Evolutionary conservation across 805 yeast genomes (phyloP).

Genomic region (Saccharomycopsis oosterbeekiorum): DNA sequence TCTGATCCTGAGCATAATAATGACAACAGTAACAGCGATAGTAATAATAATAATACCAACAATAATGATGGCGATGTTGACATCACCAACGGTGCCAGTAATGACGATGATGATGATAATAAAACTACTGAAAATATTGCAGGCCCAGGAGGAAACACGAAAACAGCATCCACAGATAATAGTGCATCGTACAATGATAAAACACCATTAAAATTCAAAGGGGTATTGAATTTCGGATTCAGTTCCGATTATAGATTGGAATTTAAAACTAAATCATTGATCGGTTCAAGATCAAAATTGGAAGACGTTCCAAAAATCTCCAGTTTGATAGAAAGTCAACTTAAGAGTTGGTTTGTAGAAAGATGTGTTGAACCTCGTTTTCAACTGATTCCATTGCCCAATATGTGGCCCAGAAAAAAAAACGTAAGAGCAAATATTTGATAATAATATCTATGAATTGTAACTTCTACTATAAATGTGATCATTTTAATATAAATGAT

Average conservation of each 20-base stretch:
- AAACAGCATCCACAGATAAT: conserved; percentile 26
- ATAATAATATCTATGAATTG: not conserved
- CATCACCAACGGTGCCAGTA: conserved; percentile 9
- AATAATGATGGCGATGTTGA: conserved; percentile 4
- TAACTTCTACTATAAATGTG: too few species aligned
- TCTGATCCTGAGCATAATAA: not conserved
- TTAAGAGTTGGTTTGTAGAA: conserved; percentile 84
- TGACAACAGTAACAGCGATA: conserved; percentile 23
- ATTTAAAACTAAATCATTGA: conserved; percentile 76
- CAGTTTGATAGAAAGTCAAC: conserved; percentile 68
- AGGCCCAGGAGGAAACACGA: conserved; percentile 15
- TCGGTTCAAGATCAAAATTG: conserved; percentile 86
- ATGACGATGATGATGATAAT: conserved; percentile 17
- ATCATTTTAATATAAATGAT: too few species aligned
- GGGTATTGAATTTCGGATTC: conserved; percentile 76
- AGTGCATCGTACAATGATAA: not conserved
- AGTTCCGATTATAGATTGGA: conserved; percentile 86
- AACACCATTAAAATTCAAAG: conserved; percentile 8
- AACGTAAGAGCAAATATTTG: conserved; percentile 34
- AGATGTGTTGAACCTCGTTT: conserved; percentile 91
- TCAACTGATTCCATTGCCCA: conserved; percentile 76
- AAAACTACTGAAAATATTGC: conserved; percentile 17
- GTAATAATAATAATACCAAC: conserved; percentile 10
- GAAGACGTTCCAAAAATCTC: conserved; percentile 91
- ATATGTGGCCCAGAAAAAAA: conserved; percentile 71